These are phyloP conservation scores for Helotiales sp. DNA, from an alignment of 2,329 filamentous ascomycete species.

Conservation along the genomic window DNA sequence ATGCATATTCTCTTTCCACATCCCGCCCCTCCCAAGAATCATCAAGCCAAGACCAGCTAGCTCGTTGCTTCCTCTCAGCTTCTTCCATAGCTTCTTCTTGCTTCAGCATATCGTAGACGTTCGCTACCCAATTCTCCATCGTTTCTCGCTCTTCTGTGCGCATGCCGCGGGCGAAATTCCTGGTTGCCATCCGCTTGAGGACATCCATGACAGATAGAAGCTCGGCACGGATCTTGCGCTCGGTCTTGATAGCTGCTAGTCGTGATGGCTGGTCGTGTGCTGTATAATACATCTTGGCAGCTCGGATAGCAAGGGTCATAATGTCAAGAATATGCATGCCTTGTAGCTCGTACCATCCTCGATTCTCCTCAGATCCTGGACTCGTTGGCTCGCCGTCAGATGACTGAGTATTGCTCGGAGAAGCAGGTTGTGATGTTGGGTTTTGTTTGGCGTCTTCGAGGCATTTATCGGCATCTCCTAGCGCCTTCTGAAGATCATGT, in stretches of 20 bases:
- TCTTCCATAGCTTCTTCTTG: slow-evolving; percentile 77
- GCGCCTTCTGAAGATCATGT: slow-evolving; percentile 62
- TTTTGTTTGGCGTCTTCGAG: slow-evolving; percentile 57
- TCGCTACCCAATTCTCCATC: slow-evolving; percentile 77
- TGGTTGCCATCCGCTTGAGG: slow-evolving; percentile 84
- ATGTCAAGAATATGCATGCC: slow-evolving; percentile 91
- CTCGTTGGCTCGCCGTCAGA: slow-evolving; percentile 13
- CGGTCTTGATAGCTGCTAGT: slow-evolving; percentile 82
- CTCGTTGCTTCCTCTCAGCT: slow-evolving; percentile 63
- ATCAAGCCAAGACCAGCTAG: slow-evolving; percentile 77
- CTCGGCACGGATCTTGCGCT: slow-evolving; percentile 81
- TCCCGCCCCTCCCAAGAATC: slow-evolving; percentile 76
- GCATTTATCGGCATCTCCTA: slow-evolving; percentile 69
- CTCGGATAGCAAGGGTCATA: slow-evolving; percentile 90
- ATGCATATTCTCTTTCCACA: slow-evolving; percentile 77
- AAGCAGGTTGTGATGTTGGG: slow-evolving; percentile 24
- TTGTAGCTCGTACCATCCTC: slow-evolving; percentile 82
- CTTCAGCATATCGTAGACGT: slow-evolving; percentile 74
- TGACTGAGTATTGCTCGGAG: slow-evolving; percentile 8
- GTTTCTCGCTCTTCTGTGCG: slow-evolving; percentile 73
- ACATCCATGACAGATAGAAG: slow-evolving; percentile 86
- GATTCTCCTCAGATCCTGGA: slow-evolving; percentile 34
- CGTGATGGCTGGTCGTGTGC: slow-evolving; percentile 85
- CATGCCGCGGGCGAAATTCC: slow-evolving; percentile 83
- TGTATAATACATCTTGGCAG: slow-evolving; percentile 95